Base-by-base conservation (phyloP, 78 protist genomes). In the Isochrysis galbana region DNA sequence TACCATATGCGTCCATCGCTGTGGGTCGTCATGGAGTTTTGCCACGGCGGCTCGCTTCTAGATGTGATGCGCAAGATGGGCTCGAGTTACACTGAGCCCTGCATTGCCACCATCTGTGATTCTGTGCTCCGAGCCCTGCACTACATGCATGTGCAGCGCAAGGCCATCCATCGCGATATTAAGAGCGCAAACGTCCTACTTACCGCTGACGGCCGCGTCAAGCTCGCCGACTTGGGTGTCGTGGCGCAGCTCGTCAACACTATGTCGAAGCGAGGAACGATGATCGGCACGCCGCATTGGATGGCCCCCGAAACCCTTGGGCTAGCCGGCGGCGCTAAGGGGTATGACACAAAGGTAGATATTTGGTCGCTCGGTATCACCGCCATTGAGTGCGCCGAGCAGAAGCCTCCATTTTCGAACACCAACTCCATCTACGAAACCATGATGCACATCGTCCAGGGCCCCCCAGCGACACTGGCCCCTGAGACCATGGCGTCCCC, bases 311-410 rank as follows among this genome's bases (percentile, higher is more conserved):
- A 80, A 23, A 26, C 17, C 38, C 0, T 80, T 23, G 38, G 19
- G 2, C 14, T 32, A 25, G 32, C 14, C 23, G 0, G 32, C 34
- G 45, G 41, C 41, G 39, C 22, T 34, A 14, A n/a, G 0, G 39
- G 14, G 78, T 69, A 32, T 39, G 39, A 19, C 78, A 14, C 78
- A 11, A 19, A 69, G 78, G 90, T 46, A 21, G 94, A 92, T 84
- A 41, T 92, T 29, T 92, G 94, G 94, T 25, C 87, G 39, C 32
- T 92, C 25, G 94, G 94, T 38, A 69, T 92, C 69, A 86, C 94
- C 38, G 91, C 87, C 26, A 82, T 92, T 47, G 94, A 92, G 88
- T 54, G 86, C 25, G 94, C 86, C 47, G 83, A 82, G 38, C 67
- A 17, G 46, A 41, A 29, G 42, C 91, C 87, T 19, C 94, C 94